Evolutionary conservation across 495 filamentous ascomycete species (phyloP), one percentile per base, ranked within the genome.

Genomic region (Annulohypoxylon moriforme): DNA sequence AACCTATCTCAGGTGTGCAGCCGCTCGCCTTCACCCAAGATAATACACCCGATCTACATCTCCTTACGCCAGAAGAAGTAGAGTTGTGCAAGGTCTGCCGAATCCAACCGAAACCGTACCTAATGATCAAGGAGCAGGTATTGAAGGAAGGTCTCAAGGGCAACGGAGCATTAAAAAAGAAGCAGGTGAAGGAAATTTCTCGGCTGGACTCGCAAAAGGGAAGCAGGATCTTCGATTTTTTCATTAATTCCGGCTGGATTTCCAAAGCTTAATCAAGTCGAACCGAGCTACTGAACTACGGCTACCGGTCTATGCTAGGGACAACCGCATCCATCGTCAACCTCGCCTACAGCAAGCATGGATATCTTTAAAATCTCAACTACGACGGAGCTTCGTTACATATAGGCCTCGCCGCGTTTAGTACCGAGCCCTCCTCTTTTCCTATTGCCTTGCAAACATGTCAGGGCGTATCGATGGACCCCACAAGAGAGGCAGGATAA

Each of bases 161-260:
- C 56, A 93, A 94, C 29, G 96, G 96, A 1, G 88, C 81, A 33
- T 71, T 99, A 24, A 98, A 97, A 84, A 97, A 94, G 87, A 98
- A 96, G 76, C 87, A 90, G 67, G 94, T 92, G 0, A 90, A 89
- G 74, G 89, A 87, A 64, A 83, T 88, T 9, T 85, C 83, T 16
- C 77, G 80, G n/a, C 60, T 88, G 4, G 85, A 88, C 18, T 77
- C 79, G 6, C 80, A 83, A 62, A 87, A 87, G 72, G 85, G 85
- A 1, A 83, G 84, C 44, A 87, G 91, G 69, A 89, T 98, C 47
- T 97, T 93, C 77, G 96, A 98, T 74, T 99, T 98, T 78, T 94
- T 97, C 82, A 92, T 96, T 31, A 90, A 94, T 75, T 90, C 89
- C 46, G 96, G 96, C 8, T 98, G 96, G 96, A 92, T 98, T 62